These are phyloP conservation scores for Cotoneaster glaucophyllus DNA, from an alignment of 306 rosid species.

Conservation along the genomic window DNA sequence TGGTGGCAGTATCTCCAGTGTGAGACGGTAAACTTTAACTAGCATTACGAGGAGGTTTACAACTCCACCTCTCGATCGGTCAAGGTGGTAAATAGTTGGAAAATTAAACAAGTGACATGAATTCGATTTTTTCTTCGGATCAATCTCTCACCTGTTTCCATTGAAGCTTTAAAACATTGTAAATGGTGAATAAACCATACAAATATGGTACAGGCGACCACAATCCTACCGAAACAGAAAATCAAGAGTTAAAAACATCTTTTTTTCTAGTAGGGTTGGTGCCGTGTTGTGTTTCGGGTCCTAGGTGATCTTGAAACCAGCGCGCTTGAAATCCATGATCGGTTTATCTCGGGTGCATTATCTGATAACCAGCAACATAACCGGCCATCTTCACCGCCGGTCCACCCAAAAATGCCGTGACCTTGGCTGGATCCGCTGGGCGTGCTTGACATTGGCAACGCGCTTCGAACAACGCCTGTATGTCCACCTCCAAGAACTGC, in stretches of 20 bases:
- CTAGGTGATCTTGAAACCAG: constrained; percentile 44
- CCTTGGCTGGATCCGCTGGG: constrained; percentile 26
- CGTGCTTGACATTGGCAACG: constrained; percentile 52
- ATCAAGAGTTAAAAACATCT: too few species aligned
- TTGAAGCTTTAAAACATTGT: background rate
- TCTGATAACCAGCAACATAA: constrained; percentile 85
- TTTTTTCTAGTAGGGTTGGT: constrained; percentile 52
- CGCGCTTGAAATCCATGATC: constrained; percentile 73
- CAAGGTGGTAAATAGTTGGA: too few species aligned
- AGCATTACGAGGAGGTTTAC: too few species aligned
- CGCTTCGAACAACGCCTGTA: constrained; percentile 51
- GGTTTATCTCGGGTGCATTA: constrained; percentile 35
- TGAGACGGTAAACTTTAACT: background rate
- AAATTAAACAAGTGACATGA: too few species aligned
- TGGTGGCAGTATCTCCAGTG: background rate
- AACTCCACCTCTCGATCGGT: too few species aligned
- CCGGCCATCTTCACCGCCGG: constrained; percentile 94
- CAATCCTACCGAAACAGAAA: background rate
- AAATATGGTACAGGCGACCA: background rate
- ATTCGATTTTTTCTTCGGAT: too few species aligned
- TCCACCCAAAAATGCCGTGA: constrained; percentile 82
- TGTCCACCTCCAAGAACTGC: constrained; percentile 91
- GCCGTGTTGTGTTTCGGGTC: constrained; percentile 53
- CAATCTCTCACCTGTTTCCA: too few species aligned
- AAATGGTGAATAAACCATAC: background rate